phyloP scores from a whole-genome alignment of 2,329 filamentous ascomycete genomes.

The Fonsecaea nubica region DNA sequence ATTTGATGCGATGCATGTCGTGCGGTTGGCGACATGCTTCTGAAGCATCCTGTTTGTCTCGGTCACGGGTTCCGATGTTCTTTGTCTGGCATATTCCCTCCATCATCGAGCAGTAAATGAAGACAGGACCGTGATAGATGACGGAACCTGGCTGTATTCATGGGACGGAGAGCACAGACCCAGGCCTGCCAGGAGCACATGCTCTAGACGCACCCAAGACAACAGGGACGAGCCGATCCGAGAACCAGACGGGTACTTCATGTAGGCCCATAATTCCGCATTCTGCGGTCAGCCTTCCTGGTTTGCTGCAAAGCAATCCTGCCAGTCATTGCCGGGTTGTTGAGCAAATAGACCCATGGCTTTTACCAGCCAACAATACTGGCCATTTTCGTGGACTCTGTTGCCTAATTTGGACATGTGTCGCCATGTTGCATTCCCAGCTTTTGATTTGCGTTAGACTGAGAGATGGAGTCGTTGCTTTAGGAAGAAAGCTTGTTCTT shows the following conservation, averaged over 20 bases:
- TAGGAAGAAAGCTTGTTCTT: constrained; percentile 2
- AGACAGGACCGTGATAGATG: neutral
- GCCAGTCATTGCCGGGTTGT: neutral
- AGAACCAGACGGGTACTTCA: neutral
- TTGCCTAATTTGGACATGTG: neutral
- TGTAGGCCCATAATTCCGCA: neutral
- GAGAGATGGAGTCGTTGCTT: constrained; percentile 8
- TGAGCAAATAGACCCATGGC: neutral
- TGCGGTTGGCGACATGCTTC: neutral
- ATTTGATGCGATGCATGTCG: constrained; percentile 2
- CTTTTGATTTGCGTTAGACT: constrained; percentile 11
- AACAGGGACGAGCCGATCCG: neutral
- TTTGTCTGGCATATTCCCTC: constrained; percentile 5
- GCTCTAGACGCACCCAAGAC: neutral
- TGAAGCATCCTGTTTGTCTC: constrained; percentile 14
- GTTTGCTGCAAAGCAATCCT: neutral
- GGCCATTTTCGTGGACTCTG: neutral
- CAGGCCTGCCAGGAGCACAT: neutral
- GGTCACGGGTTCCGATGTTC: neutral
- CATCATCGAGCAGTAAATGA: neutral
- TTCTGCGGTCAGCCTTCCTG: neutral
- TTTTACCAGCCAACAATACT: neutral
- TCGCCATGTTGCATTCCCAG: neutral
- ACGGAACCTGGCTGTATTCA: neutral
- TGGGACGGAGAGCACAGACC: neutral